Base-by-base conservation (phyloP, 1,284 basidiomycete genomes). In the Rhizoctonia solani region DNA sequence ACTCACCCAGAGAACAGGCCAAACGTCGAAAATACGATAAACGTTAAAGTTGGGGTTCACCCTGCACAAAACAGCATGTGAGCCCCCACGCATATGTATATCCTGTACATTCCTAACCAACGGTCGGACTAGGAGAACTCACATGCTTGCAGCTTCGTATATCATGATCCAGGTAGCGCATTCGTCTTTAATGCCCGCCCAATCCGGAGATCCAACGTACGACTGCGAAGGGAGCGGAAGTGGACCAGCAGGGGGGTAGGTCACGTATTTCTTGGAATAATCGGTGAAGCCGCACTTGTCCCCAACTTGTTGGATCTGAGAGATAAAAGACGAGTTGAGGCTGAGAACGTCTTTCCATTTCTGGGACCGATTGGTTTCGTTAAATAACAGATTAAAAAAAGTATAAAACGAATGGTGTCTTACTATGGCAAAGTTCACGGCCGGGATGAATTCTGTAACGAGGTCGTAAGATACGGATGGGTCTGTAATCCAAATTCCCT, bases 21-120 rank as follows among this genome's bases (percentile, higher is more conserved):
- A 68, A 37, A 63, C 42, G 74, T 88, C 87, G 75, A 89, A 88
- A 59, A 90, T 86, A 34, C 86, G 81, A 74, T 91, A 91, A 6
- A 89, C 81, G 73, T 92, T 81, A 77, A 91, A 92, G 1, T 87
- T 89, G 0, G 88, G 89, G 73, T 92, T 90, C 69, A 87, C 76
- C 1, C 42, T 61, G 21, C n/a, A n/a, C n/a, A n/a, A n/a, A n/a
- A n/a, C n/a, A n/a, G n/a, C n/a, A n/a, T n/a, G n/a, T n/a, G n/a
- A n/a, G n/a, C n/a, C n/a, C n/a, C n/a, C 34, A 32, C 39, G 42
- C 42, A 58, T 44, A 47, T 29, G 34, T 14, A 32, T 9, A 25
- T 37, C 9, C 13, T 1, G 6, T 56, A 4, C 41, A 19, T n/a
- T 29, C 37, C 37, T 39, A 16, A 8, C 16, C 9, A 8, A 39